Evolutionary conservation across 2,329 filamentous ascomycete species (phyloP).

Genomic region (Exophiala aquamarina): DNA sequence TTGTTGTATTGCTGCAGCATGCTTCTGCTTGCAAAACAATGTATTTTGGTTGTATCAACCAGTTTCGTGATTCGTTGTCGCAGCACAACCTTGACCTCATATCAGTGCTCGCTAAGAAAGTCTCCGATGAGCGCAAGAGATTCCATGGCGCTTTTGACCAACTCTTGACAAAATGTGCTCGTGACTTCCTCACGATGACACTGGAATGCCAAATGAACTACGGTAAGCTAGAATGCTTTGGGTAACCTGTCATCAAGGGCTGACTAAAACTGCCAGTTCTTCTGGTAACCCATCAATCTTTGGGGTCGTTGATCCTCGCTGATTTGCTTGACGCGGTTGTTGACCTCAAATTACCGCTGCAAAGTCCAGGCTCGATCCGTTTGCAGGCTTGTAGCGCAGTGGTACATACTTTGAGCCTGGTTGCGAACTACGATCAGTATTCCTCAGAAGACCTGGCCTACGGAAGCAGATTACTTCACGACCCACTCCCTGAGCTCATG

Average conservation of each 20-base stretch:
- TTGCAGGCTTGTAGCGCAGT: constrained; percentile 13
- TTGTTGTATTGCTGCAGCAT: constrained; percentile 9
- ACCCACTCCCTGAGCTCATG: constrained; percentile 10
- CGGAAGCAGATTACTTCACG: constrained; percentile 6
- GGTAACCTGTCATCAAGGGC: neutral
- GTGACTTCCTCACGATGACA: constrained; percentile 8
- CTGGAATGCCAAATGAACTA: constrained; percentile 6
- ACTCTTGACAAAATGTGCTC: constrained; percentile 6
- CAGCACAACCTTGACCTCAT: neutral
- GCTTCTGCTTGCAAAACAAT: constrained; percentile 14
- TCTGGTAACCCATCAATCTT: constrained; percentile 5
- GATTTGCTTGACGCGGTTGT: constrained; percentile 4
- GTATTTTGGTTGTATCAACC: constrained; percentile 7
- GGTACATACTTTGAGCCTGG: constrained; percentile 8
- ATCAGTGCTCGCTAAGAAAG: neutral
- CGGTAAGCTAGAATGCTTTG: constrained; percentile 1
- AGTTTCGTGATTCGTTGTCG: constrained; percentile 2
- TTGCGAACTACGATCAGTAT: constrained; percentile 7
- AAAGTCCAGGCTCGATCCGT: neutral
- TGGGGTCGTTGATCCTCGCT: constrained; percentile 10
- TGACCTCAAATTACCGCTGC: neutral
- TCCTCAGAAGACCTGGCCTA: constrained; percentile 1
- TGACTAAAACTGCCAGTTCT: neutral
- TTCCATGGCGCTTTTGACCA: constrained; percentile 12
- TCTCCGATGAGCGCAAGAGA: constrained; percentile 5